Evolutionary conservation across 1,284 basidiomycete species (phyloP), one percentile per base, ranked within the genome.

Genomic region (Neonothopanus nambi): DNA sequence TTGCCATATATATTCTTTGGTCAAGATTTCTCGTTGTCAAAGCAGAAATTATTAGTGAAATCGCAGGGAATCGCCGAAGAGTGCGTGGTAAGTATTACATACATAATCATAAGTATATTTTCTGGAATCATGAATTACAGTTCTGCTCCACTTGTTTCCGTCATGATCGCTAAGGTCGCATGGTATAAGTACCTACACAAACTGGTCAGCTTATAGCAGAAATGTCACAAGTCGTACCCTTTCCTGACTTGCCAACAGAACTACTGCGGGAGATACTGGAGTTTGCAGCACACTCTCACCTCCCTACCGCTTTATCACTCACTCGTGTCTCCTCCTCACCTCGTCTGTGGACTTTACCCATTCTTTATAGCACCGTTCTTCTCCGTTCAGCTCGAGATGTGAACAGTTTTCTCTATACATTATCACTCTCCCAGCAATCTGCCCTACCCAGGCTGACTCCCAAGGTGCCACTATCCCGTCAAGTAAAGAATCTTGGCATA

Each of bases 351-450:
- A 69, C 65, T 24, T 68, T 70, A 23, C 70, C 70, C 33, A 55
- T 66, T 28, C 65, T 78, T 33, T 75, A 72, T 60, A 60, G 67
- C 55, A 73, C 72, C 39, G 71, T 76, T 52, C 58, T 68, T 40
- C 70, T 76, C 38, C 63, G 66, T 33, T 67, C 70, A 39, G 54
- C 71, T 3, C 66, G 62, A 43, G 54, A 63, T 8, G 63, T 75
- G 49, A 58, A 61, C 28, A 56, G 68, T 0, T 76, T 75, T 59
- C 55, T 68, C 18, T 36, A 65, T 37, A 64, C 69, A 17, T 59
- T 73, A 33, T 48, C 65, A 8, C 51, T 59, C 58, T 67, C 59
- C 63, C 63, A 44, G 67, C 64, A 47, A 63, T 66, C 55, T 20
- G 17, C 48, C 66, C 72, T 57, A 62, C 26, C 41, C 26, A 30